These are phyloP conservation scores for Cucurbitaria berberidis DNA, from an alignment of 2,329 filamentous ascomycete genomes.

Conservation along the genomic window DNA sequence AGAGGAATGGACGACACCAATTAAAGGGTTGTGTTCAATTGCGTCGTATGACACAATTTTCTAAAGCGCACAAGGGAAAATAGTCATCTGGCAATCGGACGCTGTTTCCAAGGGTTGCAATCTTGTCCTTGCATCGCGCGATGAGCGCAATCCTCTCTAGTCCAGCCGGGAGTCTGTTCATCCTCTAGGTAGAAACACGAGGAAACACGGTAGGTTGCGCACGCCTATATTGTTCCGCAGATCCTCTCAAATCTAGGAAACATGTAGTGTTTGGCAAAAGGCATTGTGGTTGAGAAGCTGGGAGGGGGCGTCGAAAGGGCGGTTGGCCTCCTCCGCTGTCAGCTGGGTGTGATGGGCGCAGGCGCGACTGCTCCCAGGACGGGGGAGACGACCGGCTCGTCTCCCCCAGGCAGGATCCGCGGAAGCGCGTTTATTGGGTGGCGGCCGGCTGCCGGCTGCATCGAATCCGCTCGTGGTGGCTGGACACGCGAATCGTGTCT, in stretches of 20 bases:
- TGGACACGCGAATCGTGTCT: conserved; percentile 7
- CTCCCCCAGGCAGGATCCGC: conserved; percentile 22
- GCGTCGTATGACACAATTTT: background rate
- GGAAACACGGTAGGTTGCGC: too few relatives aligned
- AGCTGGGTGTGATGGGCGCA: background rate
- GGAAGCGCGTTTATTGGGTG: conserved; percentile 16
- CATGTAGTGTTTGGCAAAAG: conserved; percentile 2
- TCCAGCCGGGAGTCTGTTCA: background rate
- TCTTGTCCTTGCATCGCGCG: conserved; percentile 1
- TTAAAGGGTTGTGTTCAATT: background rate
- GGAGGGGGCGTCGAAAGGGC: background rate
- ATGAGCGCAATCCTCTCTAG: background rate
- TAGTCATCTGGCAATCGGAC: background rate
- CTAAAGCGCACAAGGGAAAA: background rate
- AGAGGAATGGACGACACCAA: conserved; percentile 6
- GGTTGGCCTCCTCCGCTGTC: background rate
- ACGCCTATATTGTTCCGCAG: background rate
- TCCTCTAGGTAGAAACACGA: too few relatives aligned
- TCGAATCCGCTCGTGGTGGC: conserved; percentile 9
- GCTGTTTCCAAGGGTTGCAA: background rate
- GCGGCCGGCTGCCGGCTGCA: conserved; percentile 7
- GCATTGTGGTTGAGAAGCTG: background rate
- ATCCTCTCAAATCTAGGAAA: background rate
- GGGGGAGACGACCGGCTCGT: conserved; percentile 28
- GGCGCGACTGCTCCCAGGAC: conserved; percentile 19